These are phyloP conservation scores for Gautieria morchelliformis DNA, from an alignment of 768 basidiomycete genomes.

Conservation along the genomic window DNA sequence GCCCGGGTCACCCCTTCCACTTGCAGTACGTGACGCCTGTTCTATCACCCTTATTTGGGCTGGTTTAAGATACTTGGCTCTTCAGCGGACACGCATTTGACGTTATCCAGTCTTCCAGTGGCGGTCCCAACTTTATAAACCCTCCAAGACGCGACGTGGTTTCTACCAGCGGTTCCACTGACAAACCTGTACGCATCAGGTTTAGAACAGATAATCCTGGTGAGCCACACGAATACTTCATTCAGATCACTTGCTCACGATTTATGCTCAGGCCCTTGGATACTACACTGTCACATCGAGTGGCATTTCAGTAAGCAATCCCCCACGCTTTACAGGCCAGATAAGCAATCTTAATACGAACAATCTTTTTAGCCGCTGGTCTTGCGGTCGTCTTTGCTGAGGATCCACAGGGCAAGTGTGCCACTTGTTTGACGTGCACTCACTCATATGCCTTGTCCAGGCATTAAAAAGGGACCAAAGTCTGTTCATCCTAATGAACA, in stretches of 20 bases:
- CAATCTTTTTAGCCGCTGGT: conserved; percentile 11
- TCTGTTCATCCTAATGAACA: not conserved
- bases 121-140: conserved; percentile 26
- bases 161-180: conserved; percentile 16
- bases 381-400: conserved; percentile 31
- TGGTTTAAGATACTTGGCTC: not conserved
- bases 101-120: conserved; percentile 27
- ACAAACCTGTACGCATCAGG: conserved; percentile 35
- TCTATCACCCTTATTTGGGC: not conserved
- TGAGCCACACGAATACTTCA: conserved; percentile 24
- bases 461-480: conserved; percentile 1
- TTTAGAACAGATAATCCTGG: conserved; percentile 45
- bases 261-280: conserved; percentile 8
- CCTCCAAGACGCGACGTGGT: conserved; percentile 15
- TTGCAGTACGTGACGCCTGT: not conserved
- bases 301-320: conserved; percentile 27
- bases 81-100: conserved; percentile 18
- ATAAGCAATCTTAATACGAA: not conserved
- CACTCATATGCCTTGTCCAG: not conserved
- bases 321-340: no score
- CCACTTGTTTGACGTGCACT: not conserved
- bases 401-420: conserved; percentile 14
- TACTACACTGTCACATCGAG: conserved; percentile 40
- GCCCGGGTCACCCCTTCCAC: conserved; percentile 5
- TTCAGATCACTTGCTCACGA: not conserved